Evolutionary conservation across 2,329 filamentous ascomycete species (phyloP).

Genomic region (Aspergillus eucalypticola): DNA sequence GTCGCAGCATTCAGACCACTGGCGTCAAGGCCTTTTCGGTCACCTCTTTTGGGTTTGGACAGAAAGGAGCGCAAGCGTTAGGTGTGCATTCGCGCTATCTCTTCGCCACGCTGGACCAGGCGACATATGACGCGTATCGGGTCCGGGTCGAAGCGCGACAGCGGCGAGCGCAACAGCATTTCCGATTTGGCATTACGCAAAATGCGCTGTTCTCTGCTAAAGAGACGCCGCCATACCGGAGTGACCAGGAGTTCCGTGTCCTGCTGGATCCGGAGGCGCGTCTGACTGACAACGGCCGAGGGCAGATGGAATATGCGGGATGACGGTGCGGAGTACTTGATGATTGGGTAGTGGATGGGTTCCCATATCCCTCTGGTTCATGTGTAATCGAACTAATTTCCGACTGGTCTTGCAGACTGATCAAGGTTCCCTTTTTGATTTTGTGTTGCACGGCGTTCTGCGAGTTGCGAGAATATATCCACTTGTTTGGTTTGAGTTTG

Average conservation of each 20-base stretch:
- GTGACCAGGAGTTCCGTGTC: not conserved
- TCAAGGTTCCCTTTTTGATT: not conserved
- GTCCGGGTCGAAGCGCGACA: not conserved
- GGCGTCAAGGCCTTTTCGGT: slow-evolving; percentile 5
- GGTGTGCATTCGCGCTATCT: slow-evolving; percentile 9
- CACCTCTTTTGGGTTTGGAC: slow-evolving; percentile 7
- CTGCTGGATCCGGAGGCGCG: not conserved
- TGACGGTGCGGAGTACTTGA: not conserved
- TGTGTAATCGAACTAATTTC: not conserved
- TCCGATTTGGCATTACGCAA: not conserved
- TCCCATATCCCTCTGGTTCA: not conserved
- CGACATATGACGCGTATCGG: not conserved
- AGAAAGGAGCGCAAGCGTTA: slow-evolving; percentile 6
- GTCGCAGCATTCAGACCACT: not conserved
- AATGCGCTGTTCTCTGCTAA: not conserved
- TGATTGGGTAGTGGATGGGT: not conserved
- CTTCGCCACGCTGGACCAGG: not conserved
- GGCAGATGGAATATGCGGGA: not conserved
- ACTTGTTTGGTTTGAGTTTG: too few species aligned
- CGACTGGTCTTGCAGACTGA: not conserved
- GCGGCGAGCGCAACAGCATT: not conserved
- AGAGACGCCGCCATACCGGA: not conserved
- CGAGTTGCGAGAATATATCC: too few species aligned
- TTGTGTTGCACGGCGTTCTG: too few species aligned
- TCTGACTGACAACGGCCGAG: not conserved